A percentile compares a stretch with the other conserved stretches of the same genome.
phyloP scores from a whole-genome alignment of 1,284 basidiomycete species.

The Stereum hirsutum region DNA sequence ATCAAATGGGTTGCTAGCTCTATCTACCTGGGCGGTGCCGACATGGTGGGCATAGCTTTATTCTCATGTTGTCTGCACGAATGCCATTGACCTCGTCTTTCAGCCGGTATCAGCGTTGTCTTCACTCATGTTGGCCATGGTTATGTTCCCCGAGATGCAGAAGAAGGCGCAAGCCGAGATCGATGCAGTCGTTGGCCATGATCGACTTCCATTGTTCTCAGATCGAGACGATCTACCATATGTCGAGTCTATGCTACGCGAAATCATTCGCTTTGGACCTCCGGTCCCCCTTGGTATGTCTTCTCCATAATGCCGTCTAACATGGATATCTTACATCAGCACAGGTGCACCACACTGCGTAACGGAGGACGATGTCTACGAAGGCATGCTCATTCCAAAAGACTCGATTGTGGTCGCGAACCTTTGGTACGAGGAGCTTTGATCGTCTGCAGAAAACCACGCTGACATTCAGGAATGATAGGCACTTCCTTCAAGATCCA shows the following conservation, averaged over 20 bases:
- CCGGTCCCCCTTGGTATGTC: no score
- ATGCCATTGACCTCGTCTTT: background rate
- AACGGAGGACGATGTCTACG: constrained; percentile 15
- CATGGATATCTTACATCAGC: no score
- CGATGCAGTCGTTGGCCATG: constrained; percentile 17
- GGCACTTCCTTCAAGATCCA: constrained; percentile 13
- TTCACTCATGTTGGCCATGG: constrained; percentile 20
- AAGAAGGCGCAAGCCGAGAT: constrained; percentile 19
- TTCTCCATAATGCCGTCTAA: no score
- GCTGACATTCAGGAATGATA: no score
- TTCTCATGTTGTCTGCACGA: background rate
- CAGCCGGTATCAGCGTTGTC: constrained; percentile 17
- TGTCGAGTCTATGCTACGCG: constrained; percentile 12
- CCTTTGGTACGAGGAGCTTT: constrained; percentile 12
- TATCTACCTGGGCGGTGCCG: constrained; percentile 38
- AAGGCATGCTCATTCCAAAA: constrained; percentile 17
- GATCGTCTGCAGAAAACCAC: no score
- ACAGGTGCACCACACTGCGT: constrained; percentile 14
- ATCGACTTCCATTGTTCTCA: constrained; percentile 13
- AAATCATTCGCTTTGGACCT: constrained; percentile 15
- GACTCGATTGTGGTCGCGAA: constrained; percentile 16
- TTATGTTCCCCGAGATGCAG: constrained; percentile 18
- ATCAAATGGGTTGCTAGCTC: constrained; percentile 55
- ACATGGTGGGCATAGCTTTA: constrained; percentile 4
- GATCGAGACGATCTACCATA: constrained; percentile 16